phyloP scores from a whole-genome alignment of 2,329 filamentous ascomycete genomes.

The Plectosphaerella plurivora region DNA sequence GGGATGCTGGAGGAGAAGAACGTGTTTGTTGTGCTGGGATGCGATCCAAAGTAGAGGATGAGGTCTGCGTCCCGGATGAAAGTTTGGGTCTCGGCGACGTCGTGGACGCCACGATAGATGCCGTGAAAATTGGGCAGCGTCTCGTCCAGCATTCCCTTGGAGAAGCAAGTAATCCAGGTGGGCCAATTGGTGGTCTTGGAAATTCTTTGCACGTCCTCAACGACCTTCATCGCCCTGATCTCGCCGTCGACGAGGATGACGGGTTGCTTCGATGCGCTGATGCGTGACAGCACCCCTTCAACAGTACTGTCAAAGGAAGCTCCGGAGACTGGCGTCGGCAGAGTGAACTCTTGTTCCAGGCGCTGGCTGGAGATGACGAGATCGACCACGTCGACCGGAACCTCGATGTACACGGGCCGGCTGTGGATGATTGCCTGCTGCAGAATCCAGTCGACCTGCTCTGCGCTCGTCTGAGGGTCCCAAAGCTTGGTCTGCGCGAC shows the following conservation, averaged over 20 bases:
- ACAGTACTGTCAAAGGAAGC: constrained; percentile 22
- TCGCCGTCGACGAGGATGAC: constrained; percentile 49
- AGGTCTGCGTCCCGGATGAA: constrained; percentile 38
- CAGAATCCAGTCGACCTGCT: constrained; percentile 46
- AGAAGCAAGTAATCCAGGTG: constrained; percentile 40
- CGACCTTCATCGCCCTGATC: constrained; percentile 34
- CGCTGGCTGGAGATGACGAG: constrained; percentile 24
- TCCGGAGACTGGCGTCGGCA: constrained; percentile 9
- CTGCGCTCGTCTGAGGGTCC: constrained; percentile 37
- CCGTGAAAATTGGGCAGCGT: constrained; percentile 41
- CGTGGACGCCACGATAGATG: constrained; percentile 39
- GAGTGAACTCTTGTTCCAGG: constrained; percentile 20
- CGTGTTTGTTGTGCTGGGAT: constrained; percentile 42
- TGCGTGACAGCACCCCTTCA: constrained; percentile 28
- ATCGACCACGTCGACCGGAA: constrained; percentile 49
- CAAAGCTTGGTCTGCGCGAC: constrained; percentile 41
- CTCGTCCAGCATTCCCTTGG: constrained; percentile 47
- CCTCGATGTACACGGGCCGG: constrained; percentile 51
- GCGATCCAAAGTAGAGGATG: constrained; percentile 39
- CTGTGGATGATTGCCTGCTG: constrained; percentile 45
- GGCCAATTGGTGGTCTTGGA: constrained; percentile 38
- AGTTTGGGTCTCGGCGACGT: constrained; percentile 22
- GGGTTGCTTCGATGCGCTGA: constrained; percentile 40
- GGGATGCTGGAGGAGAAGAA: constrained; percentile 31
- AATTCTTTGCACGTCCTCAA: constrained; percentile 35